Evolutionary conservation across 805 yeast species (phyloP), one percentile per base, ranked within the genome.

Genomic region (Candida xiaguanensis): DNA sequence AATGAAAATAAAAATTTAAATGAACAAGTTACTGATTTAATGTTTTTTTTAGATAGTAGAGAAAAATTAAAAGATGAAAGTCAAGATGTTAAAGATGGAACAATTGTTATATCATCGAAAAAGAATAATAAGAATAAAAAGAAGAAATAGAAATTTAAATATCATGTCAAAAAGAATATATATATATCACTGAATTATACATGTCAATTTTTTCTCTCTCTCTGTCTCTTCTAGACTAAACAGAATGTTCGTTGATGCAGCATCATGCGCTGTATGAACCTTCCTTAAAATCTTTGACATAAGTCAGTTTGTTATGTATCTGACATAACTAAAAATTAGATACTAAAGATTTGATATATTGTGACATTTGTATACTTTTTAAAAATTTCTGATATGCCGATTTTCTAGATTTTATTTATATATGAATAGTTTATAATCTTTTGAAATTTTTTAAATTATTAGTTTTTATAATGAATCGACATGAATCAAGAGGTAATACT

Each of bases 31-130:
- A 75, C 71, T 20, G 96, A 88, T 56, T 57, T 88, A 38, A 85
- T 89, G 95, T 83, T 86, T 46, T 86, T 69, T 52, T 59, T 88
- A 28, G 91, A 84, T 42, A 72, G 85, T 0, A 85, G 77, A 53
- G 83, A 80, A 40, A 85, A 82, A 59, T 75, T 87, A 51, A 77
- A 79, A 50, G 76, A 78, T 51, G 85, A 86, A 16, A 73, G 80
- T 3, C 83, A 82, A 9, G 91, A 82, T 25, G 82, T 83, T 12
- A 77, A 67, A 48, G 82, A 87, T 45, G 95, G 95, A 0, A 75
- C 78, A 3, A 61, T 85, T 0, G 63, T 82, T 0, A 64, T 83
- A 24, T 61, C 59, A 40, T 14, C 23, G n/a, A 31, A 29, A 28
- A n/a, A n/a, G n/a, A 31, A 22, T 23, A 23, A 17, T 11, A 53